Evolutionary conservation across 768 basidiomycete genomes (phyloP).

Genomic region (Leucogyrophana mollusca): DNA sequence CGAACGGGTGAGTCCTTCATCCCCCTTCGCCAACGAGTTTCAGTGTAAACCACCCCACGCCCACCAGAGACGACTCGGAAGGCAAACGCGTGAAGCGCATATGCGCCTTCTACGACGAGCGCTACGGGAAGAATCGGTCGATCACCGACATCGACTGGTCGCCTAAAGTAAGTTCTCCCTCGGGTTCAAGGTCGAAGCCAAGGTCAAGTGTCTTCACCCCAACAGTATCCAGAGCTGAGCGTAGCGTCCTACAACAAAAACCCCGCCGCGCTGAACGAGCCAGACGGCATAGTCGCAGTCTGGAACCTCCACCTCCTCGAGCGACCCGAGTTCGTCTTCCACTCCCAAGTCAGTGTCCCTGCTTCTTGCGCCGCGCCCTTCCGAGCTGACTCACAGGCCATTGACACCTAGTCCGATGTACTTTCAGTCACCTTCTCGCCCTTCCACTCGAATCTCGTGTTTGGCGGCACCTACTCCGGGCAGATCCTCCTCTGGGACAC

Average conservation of each 20-base stretch:
- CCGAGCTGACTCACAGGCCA: slow-evolving; percentile 1
- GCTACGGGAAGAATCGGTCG: slow-evolving; percentile 88
- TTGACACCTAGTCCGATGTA: slow-evolving; percentile 79
- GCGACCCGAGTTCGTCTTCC: slow-evolving; percentile 96
- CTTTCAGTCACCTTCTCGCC: slow-evolving; percentile 96
- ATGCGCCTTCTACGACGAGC: slow-evolving; percentile 92
- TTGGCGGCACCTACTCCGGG: slow-evolving; percentile 99
- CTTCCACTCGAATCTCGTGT: slow-evolving; percentile 95
- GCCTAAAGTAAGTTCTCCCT: slow-evolving; percentile 73
- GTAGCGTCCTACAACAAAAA: slow-evolving; percentile 99
- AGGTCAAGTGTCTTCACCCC: too few relatives aligned
- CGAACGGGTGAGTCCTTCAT: slow-evolving; percentile 62
- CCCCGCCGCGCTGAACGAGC: slow-evolving; percentile 88
- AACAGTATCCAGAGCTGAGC: slow-evolving; percentile 93
- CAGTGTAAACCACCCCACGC: slow-evolving; percentile 4
- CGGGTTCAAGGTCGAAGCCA: too few relatives aligned
- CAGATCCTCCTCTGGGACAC: slow-evolving; percentile 99
- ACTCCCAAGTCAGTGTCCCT: slow-evolving; percentile 77
- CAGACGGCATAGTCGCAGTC: slow-evolving; percentile 94
- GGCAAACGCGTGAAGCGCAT: slow-evolving; percentile 87
- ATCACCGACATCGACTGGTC: slow-evolving; percentile 99
- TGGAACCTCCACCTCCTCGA: slow-evolving; percentile 97
- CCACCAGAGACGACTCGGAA: slow-evolving; percentile 80
- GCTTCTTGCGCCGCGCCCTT: background rate
- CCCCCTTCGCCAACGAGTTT: background rate